A percentile compares a stretch with the other conserved stretches of the same genome.
phyloP scores from a whole-genome alignment of 495 filamentous ascomycete genomes.

The Neurospora sp. region DNA sequence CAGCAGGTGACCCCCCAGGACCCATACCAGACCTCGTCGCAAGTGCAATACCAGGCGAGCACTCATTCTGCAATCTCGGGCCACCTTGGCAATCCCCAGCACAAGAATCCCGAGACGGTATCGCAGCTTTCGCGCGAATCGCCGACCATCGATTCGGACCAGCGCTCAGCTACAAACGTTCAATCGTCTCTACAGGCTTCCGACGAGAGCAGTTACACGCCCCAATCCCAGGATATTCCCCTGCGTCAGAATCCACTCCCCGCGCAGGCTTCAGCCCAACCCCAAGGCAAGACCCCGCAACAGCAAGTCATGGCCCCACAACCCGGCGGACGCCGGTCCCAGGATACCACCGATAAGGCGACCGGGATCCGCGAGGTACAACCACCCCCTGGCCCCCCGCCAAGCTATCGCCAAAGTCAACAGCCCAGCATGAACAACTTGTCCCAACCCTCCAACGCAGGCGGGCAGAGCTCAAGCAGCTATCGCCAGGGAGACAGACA shows the following conservation, averaged over 20 bases:
- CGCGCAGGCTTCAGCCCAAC: conserved; percentile 10
- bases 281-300: conserved; percentile 19
- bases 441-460: conserved; percentile 29
- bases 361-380: conserved; percentile 28
- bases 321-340: conserved; percentile 35
- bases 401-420: conserved; percentile 39
- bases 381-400: conserved; percentile 35
- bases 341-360: conserved; percentile 29
- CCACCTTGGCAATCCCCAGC: conserved; percentile 32
- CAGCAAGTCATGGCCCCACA: conserved; percentile 42
- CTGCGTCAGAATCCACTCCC: conserved; percentile 17
- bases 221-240: conserved; percentile 26
- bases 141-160: conserved; percentile 35
- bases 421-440: conserved; percentile 34
- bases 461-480: conserved; percentile 17
- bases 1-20: conserved; percentile 28
- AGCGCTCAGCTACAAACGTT: conserved; percentile 27
- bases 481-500: conserved; percentile 32
- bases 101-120: conserved; percentile 42
- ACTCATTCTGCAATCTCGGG: conserved; percentile 19
- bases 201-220: conserved; percentile 24
- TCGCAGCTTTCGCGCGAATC: conserved; percentile 57
- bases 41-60: conserved; percentile 28
- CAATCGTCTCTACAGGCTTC: conserved; percentile 29
- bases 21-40: conserved; percentile 21